A percentile compares a stretch with the other conserved stretches of the same genome.
phyloP scores from a whole-genome alignment of 352 stramenopile genomes.

The Phytophthora hybrid region DNA sequence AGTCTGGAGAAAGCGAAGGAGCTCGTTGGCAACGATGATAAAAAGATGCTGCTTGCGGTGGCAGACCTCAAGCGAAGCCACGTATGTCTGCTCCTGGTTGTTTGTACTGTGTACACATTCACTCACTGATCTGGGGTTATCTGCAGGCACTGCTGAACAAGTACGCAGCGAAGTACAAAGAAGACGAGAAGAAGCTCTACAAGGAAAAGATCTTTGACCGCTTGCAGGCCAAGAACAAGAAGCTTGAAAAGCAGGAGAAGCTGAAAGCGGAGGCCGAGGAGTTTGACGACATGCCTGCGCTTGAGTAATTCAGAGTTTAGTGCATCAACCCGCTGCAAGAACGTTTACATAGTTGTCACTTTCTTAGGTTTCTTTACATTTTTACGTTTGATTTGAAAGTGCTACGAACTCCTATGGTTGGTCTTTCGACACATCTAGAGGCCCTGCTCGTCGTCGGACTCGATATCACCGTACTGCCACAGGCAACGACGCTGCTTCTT shows the following conservation, averaged over 20 bases:
- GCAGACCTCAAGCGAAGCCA: conserved; percentile 78
- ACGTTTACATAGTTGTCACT: conserved; percentile 19
- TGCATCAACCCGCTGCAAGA: background rate
- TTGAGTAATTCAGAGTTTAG: conserved; percentile 71
- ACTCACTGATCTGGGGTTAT: too few relatives aligned
- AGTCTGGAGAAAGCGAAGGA: conserved; percentile 69
- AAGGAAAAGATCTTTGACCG: conserved; percentile 91
- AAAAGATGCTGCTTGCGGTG: conserved; percentile 61
- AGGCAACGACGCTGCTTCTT: conserved; percentile 94
- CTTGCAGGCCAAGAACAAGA: conserved; percentile 85
- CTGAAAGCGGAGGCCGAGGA: conserved; percentile 70
- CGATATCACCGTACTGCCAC: conserved; percentile 97
- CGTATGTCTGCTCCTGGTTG: conserved; percentile 33
- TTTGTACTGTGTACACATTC: background rate
- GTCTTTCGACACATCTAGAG: conserved; percentile 27
- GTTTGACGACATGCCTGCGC: conserved; percentile 86
- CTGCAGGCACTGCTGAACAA: conserved; percentile 58
- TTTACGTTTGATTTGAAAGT: conserved; percentile 32
- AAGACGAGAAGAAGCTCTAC: conserved; percentile 90
- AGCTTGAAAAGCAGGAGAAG: conserved; percentile 73
- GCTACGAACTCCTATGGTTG: conserved; percentile 29
- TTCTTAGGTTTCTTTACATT: conserved; percentile 27
- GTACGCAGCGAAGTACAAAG: conserved; percentile 78
- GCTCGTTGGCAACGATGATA: conserved; percentile 54
- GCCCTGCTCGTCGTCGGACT: conserved; percentile 93